These are phyloP conservation scores for Ceratobasidium sp. DNA, from an alignment of 1,284 basidiomycete genomes.

Conservation along the genomic window DNA sequence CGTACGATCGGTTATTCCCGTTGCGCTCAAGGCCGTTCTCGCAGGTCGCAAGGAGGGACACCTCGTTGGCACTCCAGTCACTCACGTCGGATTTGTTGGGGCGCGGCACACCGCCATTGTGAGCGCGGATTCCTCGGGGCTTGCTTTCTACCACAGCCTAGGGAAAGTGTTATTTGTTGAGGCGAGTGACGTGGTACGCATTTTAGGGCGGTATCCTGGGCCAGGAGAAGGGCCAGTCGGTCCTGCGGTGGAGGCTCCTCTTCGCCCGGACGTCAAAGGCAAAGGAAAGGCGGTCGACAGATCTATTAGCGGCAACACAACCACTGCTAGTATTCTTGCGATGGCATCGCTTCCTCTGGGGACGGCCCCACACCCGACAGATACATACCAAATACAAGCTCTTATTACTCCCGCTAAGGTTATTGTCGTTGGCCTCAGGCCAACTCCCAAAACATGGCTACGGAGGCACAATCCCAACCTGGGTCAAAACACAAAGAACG, in stretches of 20 bases:
- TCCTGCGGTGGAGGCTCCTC: slow-evolving; percentile 33
- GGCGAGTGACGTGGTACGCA: slow-evolving; percentile 92
- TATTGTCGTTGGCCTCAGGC: slow-evolving; percentile 93
- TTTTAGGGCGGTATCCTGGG: slow-evolving; percentile 90
- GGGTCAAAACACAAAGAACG: slow-evolving; percentile 59
- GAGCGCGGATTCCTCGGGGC: slow-evolving; percentile 88
- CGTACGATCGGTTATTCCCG: slow-evolving; percentile 78
- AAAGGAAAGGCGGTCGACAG: slow-evolving; percentile 34
- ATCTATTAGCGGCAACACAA: not conserved
- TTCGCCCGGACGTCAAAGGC: slow-evolving; percentile 32
- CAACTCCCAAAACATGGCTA: slow-evolving; percentile 93
- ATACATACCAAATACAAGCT: slow-evolving; percentile 86
- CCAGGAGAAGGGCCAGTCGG: slow-evolving; percentile 55
- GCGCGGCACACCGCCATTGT: slow-evolving; percentile 94
- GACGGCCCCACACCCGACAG: slow-evolving; percentile 77
- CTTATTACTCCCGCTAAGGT: slow-evolving; percentile 91
- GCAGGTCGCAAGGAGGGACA: slow-evolving; percentile 95
- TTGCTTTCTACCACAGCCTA: slow-evolving; percentile 95
- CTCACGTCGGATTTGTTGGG: slow-evolving; percentile 91
- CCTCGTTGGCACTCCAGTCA: slow-evolving; percentile 83
- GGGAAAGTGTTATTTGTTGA: slow-evolving; percentile 96
- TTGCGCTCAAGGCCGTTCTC: slow-evolving; percentile 69
- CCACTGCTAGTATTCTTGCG: slow-evolving; percentile 64
- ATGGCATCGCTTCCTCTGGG: slow-evolving; percentile 89
- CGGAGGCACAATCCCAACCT: slow-evolving; percentile 70